phyloP scores from a whole-genome alignment of 495 filamentous ascomycete genomes.

The Penicillium bovifimosum region DNA sequence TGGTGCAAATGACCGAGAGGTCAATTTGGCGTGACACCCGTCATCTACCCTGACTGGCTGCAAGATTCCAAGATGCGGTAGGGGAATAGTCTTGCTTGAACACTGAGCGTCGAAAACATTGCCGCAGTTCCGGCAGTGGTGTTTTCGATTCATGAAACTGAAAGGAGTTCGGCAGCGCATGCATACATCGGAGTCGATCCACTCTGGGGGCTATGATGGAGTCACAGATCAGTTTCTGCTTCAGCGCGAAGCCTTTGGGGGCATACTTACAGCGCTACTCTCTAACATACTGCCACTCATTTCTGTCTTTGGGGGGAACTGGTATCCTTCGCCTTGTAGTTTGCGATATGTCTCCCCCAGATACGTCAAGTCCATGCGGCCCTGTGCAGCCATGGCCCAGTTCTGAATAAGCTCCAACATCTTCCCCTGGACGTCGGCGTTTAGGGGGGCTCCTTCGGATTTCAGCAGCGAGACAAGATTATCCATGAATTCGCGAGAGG shows the following conservation, averaged over 20 bases:
- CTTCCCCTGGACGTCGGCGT: slow-evolving; percentile 79
- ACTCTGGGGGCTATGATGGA: slow-evolving; percentile 76
- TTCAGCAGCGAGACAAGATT: slow-evolving; percentile 87
- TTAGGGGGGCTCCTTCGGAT: slow-evolving; percentile 68
- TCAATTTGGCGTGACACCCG: slow-evolving; percentile 86
- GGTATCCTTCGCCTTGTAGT: slow-evolving; percentile 76
- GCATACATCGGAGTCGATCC: slow-evolving; percentile 96
- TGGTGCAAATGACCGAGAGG: slow-evolving; percentile 56
- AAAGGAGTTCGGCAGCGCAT: slow-evolving; percentile 96
- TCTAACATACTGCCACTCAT: slow-evolving; percentile 94
- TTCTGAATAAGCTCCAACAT: slow-evolving; percentile 89
- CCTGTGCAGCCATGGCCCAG: slow-evolving; percentile 88
- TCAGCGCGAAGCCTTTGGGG: neutral
- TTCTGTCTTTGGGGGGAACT: slow-evolving; percentile 81
- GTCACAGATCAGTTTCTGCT: slow-evolving; percentile 6
- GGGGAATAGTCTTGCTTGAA: slow-evolving; percentile 78
- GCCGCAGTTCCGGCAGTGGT: slow-evolving; percentile 96
- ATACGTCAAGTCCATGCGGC: slow-evolving; percentile 75
- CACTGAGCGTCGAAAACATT: slow-evolving; percentile 94
- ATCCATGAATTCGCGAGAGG: slow-evolving; percentile 97
- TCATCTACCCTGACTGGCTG: slow-evolving; percentile 95
- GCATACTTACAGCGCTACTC: slow-evolving; percentile 76
- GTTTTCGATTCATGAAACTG: slow-evolving; percentile 95
- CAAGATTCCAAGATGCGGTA: slow-evolving; percentile 89
- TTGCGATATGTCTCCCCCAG: slow-evolving; percentile 79